Base-by-base conservation (phyloP, 192 early-diverging fungal genomes). In the Chytriomyces confervae region DNA sequence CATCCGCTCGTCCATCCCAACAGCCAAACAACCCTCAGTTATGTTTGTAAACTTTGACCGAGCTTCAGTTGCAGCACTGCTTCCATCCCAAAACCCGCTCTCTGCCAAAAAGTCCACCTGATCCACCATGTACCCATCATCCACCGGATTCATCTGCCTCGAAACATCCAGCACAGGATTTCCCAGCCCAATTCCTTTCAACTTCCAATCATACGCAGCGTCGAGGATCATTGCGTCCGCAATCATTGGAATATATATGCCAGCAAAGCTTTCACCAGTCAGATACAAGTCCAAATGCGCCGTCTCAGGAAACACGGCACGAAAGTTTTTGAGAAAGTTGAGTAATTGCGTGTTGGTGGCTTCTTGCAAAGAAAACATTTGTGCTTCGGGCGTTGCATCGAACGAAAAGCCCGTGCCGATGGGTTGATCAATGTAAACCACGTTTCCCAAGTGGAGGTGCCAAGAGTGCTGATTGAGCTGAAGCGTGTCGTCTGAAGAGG, bases 371-470 rank as follows among this genome's bases (percentile, higher is more conserved):
- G 16, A 16, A 24, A 50, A 18, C 36, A 36, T 36, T 4, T 36
- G 36, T 36, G 36, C 36, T 36, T 36, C 36, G 2, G 2, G 36
- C 1, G 36, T 36, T 36, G 36, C 36, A 20, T 57, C 53, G 13
- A 20, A 20, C 6, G 20, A 36, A 61, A 72, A 81, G 69, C 92
- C 91, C n/a, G 91, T 90, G 23, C 92, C 92, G 6, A 89, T 89
- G 6, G 92, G 92, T 69, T 93, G 90, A 73, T 93, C 92, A 63
- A 47, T 29, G n/a, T 18, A 61, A 4, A 29, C 9, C 8, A 62
- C 13, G 23, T 10, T n/a, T 62, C 72, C 69, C 16, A 20, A 11
- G 16, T 64, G 82, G 27, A 89, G 88, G 47, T 91, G 84, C 92
- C 92, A 93, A 5, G 80, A 82, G 48, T 86, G 50, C 48, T 84